phyloP scores from a whole-genome alignment of 2,329 filamentous ascomycete genomes.

The Penicillium sp. region DNA sequence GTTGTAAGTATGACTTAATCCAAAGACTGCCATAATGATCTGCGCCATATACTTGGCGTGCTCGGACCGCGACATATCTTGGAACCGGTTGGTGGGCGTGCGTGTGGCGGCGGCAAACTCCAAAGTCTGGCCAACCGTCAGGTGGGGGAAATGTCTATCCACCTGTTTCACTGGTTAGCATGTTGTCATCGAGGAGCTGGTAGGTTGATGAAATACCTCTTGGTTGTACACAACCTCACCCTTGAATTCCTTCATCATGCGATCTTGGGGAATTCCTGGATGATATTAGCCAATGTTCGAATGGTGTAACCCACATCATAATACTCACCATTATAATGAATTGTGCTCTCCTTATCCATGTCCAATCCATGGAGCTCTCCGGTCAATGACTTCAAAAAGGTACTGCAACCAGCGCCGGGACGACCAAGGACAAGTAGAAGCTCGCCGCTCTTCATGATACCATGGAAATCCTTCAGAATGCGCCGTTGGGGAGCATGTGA shows the following conservation, averaged over 20 bases:
- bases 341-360: conserved; percentile 66
- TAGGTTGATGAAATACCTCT: conserved; percentile 43
- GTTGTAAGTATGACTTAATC: conserved; percentile 49
- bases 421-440: conserved; percentile 54
- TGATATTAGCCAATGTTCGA: background rate
- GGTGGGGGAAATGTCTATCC: conserved; percentile 69
- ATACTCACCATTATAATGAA: conserved; percentile 73
- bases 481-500: conserved; percentile 31
- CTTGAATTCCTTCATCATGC: conserved; percentile 39
- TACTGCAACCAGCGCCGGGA: conserved; percentile 63
- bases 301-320: background rate
- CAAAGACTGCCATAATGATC: conserved; percentile 46
- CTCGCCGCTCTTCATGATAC: conserved; percentile 55
- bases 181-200: background rate
- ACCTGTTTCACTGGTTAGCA: conserved; percentile 53
- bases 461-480: conserved; percentile 63
- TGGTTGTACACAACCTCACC: conserved; percentile 40
- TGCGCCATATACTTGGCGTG: conserved; percentile 43
- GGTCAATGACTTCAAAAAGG: conserved; percentile 77
- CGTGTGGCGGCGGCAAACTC: conserved; percentile 72
- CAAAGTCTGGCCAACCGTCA: conserved; percentile 71
- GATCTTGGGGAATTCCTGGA: conserved; percentile 23
- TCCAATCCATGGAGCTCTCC: conserved; percentile 78
- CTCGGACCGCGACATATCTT: conserved; percentile 34
- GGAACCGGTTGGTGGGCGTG: conserved; percentile 39